Evolutionary conservation across 2,329 filamentous ascomycete species (phyloP), one percentile per base, ranked within the genome.

Genomic region (Fusarium sp.): DNA sequence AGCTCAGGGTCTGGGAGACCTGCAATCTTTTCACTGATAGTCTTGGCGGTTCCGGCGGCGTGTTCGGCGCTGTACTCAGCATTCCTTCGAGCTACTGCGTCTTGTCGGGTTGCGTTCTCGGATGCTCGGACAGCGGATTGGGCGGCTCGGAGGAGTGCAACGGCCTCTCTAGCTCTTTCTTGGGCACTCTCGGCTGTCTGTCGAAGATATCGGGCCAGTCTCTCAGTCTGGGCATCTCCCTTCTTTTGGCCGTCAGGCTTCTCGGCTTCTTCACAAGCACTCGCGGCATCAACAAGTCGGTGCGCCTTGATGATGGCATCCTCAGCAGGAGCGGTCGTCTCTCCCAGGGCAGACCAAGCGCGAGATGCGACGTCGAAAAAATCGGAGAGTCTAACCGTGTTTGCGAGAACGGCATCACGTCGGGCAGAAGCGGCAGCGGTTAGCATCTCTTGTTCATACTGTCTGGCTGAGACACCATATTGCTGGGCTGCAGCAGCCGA

Each of bases 101-200:
- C 71, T 45, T 74, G 71, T n/a, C 64, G 35, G 0, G 71, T 35
- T 2, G 71, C 71, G 4, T 68, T 63, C 4, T 73, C 71, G 1
- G 71, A 73, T 11, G 42, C 33, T 1, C 71, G 29, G 1, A 73
- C 71, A 3, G 71, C 67, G 0, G 68, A 68, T 10, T 73, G 71
- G 1, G 71, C 71, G 2, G 63, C 3, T 29, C 71, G 67, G 20
- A 73, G 63, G 2, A 73, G 64, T 6, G 63, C 50, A 1, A 73
- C 58, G 8, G 72, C 50, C 7, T 73, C 71, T 14, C 71, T 64
- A 8, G 71, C 71, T 6, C 67, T 22, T 1, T 73, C 71, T 0
- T 73, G 71, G 0, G 71, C 71, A 8, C 40, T 74, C 7, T 73
- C 71, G 2, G 71, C 71, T 1, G 71, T 64, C n/a, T 73, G 71